Conservation (phyloP, 2,329 filamentous ascomycete species). For the Penicillium polonicum region DNA sequence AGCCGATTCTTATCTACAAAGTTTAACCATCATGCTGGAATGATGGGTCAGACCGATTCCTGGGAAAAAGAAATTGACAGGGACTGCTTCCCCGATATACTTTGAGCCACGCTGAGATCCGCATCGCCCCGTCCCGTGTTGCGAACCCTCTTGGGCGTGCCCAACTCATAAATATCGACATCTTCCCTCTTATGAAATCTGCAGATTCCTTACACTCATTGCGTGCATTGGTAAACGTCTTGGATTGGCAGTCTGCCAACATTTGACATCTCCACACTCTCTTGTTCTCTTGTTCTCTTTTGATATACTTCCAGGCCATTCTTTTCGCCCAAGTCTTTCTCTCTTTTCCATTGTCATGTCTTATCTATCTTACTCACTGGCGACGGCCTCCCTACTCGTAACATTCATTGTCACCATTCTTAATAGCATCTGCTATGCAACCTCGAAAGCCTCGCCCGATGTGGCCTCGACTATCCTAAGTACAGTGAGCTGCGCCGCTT, state of each 20-base stretch:
- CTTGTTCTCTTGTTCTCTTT: not conserved
- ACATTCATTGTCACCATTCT: constrained; percentile 30
- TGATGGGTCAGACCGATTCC: constrained; percentile 22
- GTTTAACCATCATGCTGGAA: constrained; percentile 19
- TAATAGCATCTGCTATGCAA: constrained; percentile 30
- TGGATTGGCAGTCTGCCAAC: constrained; percentile 9
- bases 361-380: constrained; percentile 25
- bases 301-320: not conserved
- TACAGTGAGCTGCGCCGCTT: constrained; percentile 26
- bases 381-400: constrained; percentile 23
- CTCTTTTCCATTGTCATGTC: constrained; percentile 17
- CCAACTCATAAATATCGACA: constrained; percentile 20
- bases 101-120: constrained; percentile 17
- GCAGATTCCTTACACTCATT: constrained; percentile 5
- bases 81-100: constrained; percentile 16
- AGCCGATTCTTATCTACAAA: constrained; percentile 6
- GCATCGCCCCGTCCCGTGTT: constrained; percentile 18
- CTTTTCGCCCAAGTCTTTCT: constrained; percentile 1
- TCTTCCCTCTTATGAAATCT: not conserved
- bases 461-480: constrained; percentile 27
- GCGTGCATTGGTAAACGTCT: constrained; percentile 9
- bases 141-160: constrained; percentile 1
- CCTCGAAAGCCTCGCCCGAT: constrained; percentile 24
- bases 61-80: constrained; percentile 12
- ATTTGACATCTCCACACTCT: constrained; percentile 5